Evolutionary conservation across 176 grass and related monocot genomes (phyloP), one percentile per base, ranked within the genome.

Genomic region (Panicum miliaceum): DNA sequence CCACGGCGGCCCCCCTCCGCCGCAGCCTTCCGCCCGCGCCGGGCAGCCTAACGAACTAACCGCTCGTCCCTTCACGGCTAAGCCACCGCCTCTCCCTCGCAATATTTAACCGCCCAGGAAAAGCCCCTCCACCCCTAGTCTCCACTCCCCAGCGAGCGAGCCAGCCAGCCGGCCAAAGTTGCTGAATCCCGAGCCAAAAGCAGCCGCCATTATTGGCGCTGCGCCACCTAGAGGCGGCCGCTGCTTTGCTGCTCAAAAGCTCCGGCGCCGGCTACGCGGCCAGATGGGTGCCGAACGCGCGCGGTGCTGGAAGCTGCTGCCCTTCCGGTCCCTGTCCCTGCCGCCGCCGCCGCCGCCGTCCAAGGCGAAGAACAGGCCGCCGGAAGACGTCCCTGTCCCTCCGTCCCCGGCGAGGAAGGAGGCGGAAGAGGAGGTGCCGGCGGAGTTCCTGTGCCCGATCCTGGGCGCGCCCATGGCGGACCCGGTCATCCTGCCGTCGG

Each of bases 371-470:
- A 34, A 8, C 54, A 40, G 40, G 51, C 29, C 53, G 12, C 48
- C 12, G 0, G 46, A n/a, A n/a, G n/a, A 68, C 34, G 48, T 56
- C 3, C 40, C 37, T 3, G 23, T n/a, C 46, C 48, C 69, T 8
- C 11, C 52, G 20, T 15, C 71, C 10, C 62, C 62, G 36, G 7
- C 23, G 72, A 27, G 22, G 47, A 18, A 15, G 50, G 22, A 47
- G 48, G 1, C 0, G 25, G 53, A 47, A 15, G 68, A 46, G 37
- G 69, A 11, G 32, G 32, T 68, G 25, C 53, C 74, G 12, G 23
- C 0, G 77, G 92, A 94, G 73, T 91, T 94, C 84, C 8, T 89
- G 45, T 91, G 87, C 92, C 92, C 89, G 23, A 76, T 94, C 84
- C 82, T 81, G 6, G 23, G 75, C 69, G 19, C 63, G 19, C 82